Evolutionary conservation across 169 alveolate genomes (phyloP), one percentile per base, ranked within the genome.

Genomic region (Haemoproteus tartakovskyi): DNA sequence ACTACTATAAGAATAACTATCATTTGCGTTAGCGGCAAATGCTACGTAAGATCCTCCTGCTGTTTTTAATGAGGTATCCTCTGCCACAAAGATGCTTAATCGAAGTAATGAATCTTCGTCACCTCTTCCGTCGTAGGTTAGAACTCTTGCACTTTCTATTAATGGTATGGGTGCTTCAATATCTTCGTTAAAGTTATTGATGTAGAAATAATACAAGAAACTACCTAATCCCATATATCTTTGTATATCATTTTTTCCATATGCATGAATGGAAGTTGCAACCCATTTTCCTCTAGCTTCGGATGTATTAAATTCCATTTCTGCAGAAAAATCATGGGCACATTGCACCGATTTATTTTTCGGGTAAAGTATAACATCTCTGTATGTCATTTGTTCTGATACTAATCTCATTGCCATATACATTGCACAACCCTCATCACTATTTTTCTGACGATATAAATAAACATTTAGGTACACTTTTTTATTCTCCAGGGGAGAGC

Each of bases 401-500:
- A 52, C 41, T 3, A 88, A 87, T 47, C 93, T 83, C 57, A 87
- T 83, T 43, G 60, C 27, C 4, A 60, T 87, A 19, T 16, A 5
- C 12, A 33, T 79, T 22, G 93, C 93, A 60, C 93, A 88, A 14
- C 91, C 81, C 9, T 80, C 14, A 14, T 26, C 38, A 8, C 86
- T 87, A 14, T 51, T 36, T 29, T n/a, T n/a, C n/a, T n/a, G 60
- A 30, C 16, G 82, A 67, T 29, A 85, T 48, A 88, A 40, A 41
- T 37, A 8, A 21, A 88, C 38, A 46, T 59, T 43, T 29, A 85
- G 47, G 5, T 88, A 45, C 26, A 86, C 90, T 26, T 19, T 46
- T 52, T 88, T 88, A 48, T 67, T 78, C 40, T 88, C 91, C 37
- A 80, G 41, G 41, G 85, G 78, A 19, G 48, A 29, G 1, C 93